Evolutionary conservation across 306 rosid genomes (phyloP).

Genomic region (Trifolium repens): DNA sequence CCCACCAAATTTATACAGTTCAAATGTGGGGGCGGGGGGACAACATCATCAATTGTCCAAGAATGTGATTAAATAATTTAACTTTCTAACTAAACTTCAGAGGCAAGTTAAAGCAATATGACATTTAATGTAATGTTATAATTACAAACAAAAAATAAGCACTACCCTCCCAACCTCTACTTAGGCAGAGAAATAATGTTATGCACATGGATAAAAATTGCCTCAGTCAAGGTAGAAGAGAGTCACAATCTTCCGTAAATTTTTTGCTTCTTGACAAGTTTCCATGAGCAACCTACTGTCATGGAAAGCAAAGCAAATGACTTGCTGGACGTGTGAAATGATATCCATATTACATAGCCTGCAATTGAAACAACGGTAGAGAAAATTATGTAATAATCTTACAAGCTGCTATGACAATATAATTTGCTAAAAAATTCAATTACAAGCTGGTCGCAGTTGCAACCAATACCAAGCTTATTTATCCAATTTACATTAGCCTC

Average conservation of each 20-base stretch:
- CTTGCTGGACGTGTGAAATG: constrained; percentile 96
- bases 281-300: constrained; percentile 98
- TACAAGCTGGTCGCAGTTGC: constrained; percentile 3
- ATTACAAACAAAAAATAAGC: constrained; percentile 56
- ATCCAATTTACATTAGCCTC: constrained; percentile 8
- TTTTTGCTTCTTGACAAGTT: constrained; percentile 98
- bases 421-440: background rate
- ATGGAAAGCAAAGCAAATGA: constrained; percentile 98
- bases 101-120: constrained; percentile 23
- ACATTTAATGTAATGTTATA: constrained; percentile 45
- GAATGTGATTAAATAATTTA: constrained; percentile 26
- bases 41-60: background rate
- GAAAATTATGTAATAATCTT: constrained; percentile 25
- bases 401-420: constrained; percentile 15
- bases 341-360: constrained; percentile 98
- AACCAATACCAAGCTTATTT: constrained; percentile 29
- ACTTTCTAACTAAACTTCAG: constrained; percentile 25
- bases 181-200: constrained; percentile 47
- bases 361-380: constrained; percentile 51
- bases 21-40: too few species aligned
- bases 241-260: constrained; percentile 91
- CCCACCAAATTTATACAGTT: too few species aligned
- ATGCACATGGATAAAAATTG: constrained; percentile 45
- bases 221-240: constrained; percentile 89
- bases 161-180: constrained; percentile 39